Evolutionary conservation across 108 stramenopile genomes (phyloP).

Genomic region (Conticribra weissflogii): DNA sequence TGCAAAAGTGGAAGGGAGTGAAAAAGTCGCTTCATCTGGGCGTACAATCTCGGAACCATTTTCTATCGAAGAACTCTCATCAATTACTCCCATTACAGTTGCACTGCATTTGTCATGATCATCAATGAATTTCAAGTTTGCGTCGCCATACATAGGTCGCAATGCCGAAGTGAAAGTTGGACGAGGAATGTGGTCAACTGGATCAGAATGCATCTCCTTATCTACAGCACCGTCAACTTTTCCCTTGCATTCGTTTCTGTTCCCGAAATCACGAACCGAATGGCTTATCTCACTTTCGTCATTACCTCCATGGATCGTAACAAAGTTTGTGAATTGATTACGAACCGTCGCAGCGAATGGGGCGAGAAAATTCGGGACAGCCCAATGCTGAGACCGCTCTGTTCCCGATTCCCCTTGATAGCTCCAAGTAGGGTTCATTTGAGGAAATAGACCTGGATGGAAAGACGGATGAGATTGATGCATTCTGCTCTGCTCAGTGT

Average conservation of each 20-base stretch:
- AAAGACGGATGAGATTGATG: constrained; percentile 10
- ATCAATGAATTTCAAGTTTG: too few relatives aligned
- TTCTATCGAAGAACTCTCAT: neutral
- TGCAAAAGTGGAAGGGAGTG: constrained; percentile 51
- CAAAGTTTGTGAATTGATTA: constrained; percentile 31
- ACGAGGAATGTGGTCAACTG: too few relatives aligned
- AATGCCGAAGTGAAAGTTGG: too few relatives aligned
- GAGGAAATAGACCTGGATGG: too few relatives aligned
- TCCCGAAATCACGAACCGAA: neutral
- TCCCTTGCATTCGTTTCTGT: neutral
- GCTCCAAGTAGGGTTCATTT: constrained; percentile 19
- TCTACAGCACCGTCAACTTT: too few relatives aligned
- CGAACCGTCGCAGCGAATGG: constrained; percentile 38
- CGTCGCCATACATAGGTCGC: too few relatives aligned
- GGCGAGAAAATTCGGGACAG: constrained; percentile 36
- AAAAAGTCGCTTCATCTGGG: neutral
- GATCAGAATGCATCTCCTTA: too few relatives aligned
- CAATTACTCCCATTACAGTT: neutral
- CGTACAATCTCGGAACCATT: neutral
- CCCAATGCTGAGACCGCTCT: constrained; percentile 19
- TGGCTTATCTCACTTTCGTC: neutral
- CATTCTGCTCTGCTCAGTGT: neutral
- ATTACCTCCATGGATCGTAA: neutral
- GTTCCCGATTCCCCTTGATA: constrained; percentile 14
- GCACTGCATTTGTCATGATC: too few relatives aligned